Conservation (phyloP, 495 filamentous ascomycete species). For the Xeromyces bisporus region DNA sequence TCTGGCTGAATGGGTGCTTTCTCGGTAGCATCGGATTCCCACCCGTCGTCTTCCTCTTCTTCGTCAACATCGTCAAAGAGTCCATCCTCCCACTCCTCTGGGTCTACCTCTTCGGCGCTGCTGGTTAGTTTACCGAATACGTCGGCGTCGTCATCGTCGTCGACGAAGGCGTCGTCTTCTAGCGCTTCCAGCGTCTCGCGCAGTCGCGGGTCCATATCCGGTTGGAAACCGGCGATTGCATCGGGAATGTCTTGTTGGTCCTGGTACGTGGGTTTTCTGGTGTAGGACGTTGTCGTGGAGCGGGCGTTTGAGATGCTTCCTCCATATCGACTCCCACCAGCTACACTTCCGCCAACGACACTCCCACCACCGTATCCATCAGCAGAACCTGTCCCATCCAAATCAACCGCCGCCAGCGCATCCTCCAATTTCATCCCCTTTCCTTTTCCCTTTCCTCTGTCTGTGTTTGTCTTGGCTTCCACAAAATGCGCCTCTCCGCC, state of each 20-base stretch:
- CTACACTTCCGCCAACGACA: constrained; percentile 10
- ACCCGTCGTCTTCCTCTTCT: constrained; percentile 55
- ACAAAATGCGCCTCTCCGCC: constrained; percentile 52
- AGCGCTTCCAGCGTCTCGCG: constrained; percentile 86
- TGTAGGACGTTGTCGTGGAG: constrained; percentile 43
- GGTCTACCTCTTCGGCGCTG: constrained; percentile 54
- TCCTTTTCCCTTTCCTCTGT: constrained; percentile 44
- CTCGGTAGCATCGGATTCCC: constrained; percentile 88
- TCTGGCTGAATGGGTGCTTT: constrained; percentile 34
- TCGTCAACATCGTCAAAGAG: constrained; percentile 42
- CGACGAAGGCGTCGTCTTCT: constrained; percentile 92
- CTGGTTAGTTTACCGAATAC: constrained; percentile 64
- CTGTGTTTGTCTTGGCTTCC: constrained; percentile 41
- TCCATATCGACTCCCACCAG: constrained; percentile 15
- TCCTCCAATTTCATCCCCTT: constrained; percentile 70
- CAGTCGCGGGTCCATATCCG: constrained; percentile 92
- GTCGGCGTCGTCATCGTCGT: constrained; percentile 60
- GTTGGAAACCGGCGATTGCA: constrained; percentile 79
- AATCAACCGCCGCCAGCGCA: constrained; percentile 48
- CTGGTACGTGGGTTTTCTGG: constrained; percentile 64
- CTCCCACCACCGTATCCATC: constrained; percentile 27
- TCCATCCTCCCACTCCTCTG: constrained; percentile 48
- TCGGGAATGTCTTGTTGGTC: constrained; percentile 89
- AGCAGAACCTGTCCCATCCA: constrained; percentile 41
- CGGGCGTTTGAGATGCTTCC: constrained; percentile 21